These are phyloP conservation scores for Clonostachys solani DNA, from an alignment of 2,329 filamentous ascomycete genomes.

Conservation along the genomic window DNA sequence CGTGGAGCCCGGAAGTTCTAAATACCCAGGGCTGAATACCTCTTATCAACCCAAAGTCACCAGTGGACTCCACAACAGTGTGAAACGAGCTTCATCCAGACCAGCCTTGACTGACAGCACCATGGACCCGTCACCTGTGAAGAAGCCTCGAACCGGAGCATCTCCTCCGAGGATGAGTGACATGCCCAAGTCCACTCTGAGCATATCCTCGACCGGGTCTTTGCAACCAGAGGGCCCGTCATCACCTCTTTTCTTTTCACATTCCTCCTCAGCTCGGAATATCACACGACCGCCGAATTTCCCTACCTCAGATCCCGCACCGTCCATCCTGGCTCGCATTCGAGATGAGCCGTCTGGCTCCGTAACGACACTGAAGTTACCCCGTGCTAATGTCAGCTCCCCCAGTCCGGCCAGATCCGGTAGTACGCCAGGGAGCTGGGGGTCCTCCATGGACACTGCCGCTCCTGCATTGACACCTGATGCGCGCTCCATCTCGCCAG, in stretches of 20 bases:
- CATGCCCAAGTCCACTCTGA: slow-evolving; percentile 21
- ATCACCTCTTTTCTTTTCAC: slow-evolving; percentile 50
- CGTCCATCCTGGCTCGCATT: slow-evolving; percentile 41
- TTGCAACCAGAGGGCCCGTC: slow-evolving; percentile 27
- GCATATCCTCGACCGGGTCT: background rate
- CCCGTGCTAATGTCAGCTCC: slow-evolving; percentile 46
- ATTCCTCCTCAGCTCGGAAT: slow-evolving; percentile 29
- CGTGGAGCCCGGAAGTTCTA: no score
- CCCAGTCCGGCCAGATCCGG: slow-evolving; percentile 41
- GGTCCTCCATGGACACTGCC: slow-evolving; percentile 49
- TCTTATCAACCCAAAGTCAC: no score
- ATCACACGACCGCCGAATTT: slow-evolving; percentile 28
- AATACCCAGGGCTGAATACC: no score
- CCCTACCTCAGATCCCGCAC: slow-evolving; percentile 33
- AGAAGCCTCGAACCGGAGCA: slow-evolving; percentile 43
- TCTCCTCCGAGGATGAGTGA: slow-evolving; percentile 39
- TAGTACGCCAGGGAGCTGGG: slow-evolving; percentile 47
- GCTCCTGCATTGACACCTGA: slow-evolving; percentile 49
- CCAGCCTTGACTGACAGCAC: slow-evolving; percentile 8
- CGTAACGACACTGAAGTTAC: slow-evolving; percentile 51
- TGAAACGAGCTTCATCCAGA: slow-evolving; percentile 4
- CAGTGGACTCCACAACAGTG: background rate
- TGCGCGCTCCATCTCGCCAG: slow-evolving; percentile 36
- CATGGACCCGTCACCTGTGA: slow-evolving; percentile 31
- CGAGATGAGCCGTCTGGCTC: slow-evolving; percentile 34